Base-by-base conservation (phyloP, 1,284 basidiomycete genomes). In the Moniliella sp. region DNA sequence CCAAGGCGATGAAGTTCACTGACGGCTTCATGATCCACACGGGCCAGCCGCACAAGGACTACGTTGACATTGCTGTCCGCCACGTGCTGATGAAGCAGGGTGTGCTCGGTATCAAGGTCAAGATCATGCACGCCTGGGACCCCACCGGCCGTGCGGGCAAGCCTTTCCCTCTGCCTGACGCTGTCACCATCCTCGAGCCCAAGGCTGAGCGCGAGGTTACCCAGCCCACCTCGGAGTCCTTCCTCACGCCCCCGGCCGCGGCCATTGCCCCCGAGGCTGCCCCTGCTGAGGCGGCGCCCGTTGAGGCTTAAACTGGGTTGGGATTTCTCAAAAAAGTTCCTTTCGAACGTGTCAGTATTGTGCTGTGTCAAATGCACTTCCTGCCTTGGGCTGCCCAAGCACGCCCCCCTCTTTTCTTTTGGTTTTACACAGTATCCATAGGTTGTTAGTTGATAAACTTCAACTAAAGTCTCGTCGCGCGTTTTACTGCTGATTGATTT, bases 21-120 rank as follows among this genome's bases (percentile, higher is more conserved):
- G 91, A 97, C 61, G 91, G 91, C 33, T 94, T 93, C 76, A 94
- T 97, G 83, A 88, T 97, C 65, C 91, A 97, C 76, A 94, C 91
- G 48, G 91, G 91, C 74, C 88, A 99, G 69, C 91, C 91, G 55
- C 77, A 75, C 36, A 69, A 76, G 43, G 91, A 97, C 65, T 97
- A 88, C 57, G 84, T 99, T 42, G 88, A 97, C 70, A 75, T 83
- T 60, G 91, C 91, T 43, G 86, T 94, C 59, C 76, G 91, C 53
- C 91, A 99, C 71, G 91, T 97, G 54, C 73, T 97, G 57, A 76
- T 99, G 57, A 78, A 83, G 62, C 91, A 99, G 66, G 91, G 91
- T 76, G 91, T 99, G 40, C 75, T 99, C 48, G 91, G 91, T 62
- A 94, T 99, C 72, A 97, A 97, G 68, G 91, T 99, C 63, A 99